Conservation (phyloP, 257 asterid genomes). For the Plantago elongata region DNA sequence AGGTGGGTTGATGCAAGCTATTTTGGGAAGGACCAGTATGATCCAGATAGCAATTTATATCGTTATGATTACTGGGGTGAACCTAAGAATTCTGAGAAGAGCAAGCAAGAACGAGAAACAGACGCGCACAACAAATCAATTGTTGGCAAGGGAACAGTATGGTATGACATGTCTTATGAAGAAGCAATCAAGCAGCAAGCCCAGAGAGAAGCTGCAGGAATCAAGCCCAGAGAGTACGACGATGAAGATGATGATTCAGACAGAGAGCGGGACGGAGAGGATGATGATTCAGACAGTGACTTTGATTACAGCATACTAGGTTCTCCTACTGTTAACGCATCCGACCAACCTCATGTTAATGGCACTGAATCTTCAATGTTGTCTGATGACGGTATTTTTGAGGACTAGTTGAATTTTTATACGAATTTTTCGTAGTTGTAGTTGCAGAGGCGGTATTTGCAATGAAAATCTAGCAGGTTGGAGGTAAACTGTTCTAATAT, state of each 20-base stretch:
- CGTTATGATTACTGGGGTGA: slow-evolving; percentile 99
- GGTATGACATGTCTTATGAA: slow-evolving; percentile 94
- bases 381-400: slow-evolving; percentile 81
- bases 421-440: slow-evolving; percentile 29
- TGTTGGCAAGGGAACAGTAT: slow-evolving; percentile 81
- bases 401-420: slow-evolving; percentile 38
- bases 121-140: slow-evolving; percentile 91
- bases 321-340: slow-evolving; percentile 33
- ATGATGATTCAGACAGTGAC: slow-evolving; percentile 44
- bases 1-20: slow-evolving; percentile 61
- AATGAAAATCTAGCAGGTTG: too few relatives aligned
- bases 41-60: slow-evolving; percentile 70
- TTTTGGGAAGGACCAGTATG: slow-evolving; percentile 82
- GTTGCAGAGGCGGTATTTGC: too few relatives aligned
- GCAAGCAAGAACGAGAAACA: slow-evolving; percentile 73
- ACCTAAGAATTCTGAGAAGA: slow-evolving; percentile 95
- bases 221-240: slow-evolving; percentile 38
- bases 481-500: too few relatives aligned
- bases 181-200: slow-evolving; percentile 64
- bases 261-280: slow-evolving; percentile 26
- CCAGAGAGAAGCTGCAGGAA: slow-evolving; percentile 68
- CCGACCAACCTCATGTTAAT: slow-evolving; percentile 75
- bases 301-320: slow-evolving; percentile 75
- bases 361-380: slow-evolving; percentile 79
- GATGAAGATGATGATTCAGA: slow-evolving; percentile 35